phyloP scores from a whole-genome alignment of 169 alveolate species.

The Sarcocystis neurona region DNA sequence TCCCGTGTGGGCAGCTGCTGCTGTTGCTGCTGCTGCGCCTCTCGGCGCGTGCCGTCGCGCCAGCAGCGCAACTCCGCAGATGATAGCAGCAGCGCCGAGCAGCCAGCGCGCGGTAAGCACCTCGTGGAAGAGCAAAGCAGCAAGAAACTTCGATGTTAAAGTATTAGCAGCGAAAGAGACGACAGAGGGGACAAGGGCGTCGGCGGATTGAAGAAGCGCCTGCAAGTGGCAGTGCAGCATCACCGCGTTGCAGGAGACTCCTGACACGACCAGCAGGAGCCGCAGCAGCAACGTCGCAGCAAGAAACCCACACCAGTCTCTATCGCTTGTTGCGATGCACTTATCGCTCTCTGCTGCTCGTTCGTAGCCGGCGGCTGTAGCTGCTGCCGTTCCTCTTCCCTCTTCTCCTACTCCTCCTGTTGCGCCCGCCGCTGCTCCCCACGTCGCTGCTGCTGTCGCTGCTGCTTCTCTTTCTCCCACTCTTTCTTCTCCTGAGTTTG shows the following conservation, averaged over 20 bases:
- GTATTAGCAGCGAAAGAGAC: constrained; percentile 42
- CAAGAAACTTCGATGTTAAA: constrained; percentile 34
- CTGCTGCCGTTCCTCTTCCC: too few species aligned
- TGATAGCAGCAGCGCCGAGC: constrained; percentile 60
- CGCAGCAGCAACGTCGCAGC: too few species aligned
- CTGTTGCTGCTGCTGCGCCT: not conserved
- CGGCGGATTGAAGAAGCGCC: not conserved
- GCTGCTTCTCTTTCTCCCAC: too few species aligned
- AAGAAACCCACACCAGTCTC: too few species aligned
- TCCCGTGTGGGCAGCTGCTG: not conserved
- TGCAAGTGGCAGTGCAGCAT: constrained; percentile 14
- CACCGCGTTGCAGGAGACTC: not conserved
- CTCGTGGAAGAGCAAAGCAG: constrained; percentile 48
- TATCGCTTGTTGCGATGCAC: too few species aligned
- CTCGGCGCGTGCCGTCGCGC: not conserved
- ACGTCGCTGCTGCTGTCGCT: too few species aligned
- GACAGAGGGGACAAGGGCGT: constrained; percentile 27
- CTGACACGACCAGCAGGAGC: not conserved
- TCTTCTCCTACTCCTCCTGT: too few species aligned
- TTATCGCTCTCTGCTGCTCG: too few species aligned
- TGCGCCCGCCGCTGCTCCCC: too few species aligned
- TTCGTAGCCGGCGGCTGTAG: too few species aligned
- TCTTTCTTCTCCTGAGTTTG: too few species aligned
- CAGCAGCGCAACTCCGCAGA: constrained; percentile 54
- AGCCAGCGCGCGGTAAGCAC: constrained; percentile 34